These are phyloP conservation scores for Backusella australiensis DNA, from an alignment of 192 early-diverging fungal species.

Conservation along the genomic window DNA sequence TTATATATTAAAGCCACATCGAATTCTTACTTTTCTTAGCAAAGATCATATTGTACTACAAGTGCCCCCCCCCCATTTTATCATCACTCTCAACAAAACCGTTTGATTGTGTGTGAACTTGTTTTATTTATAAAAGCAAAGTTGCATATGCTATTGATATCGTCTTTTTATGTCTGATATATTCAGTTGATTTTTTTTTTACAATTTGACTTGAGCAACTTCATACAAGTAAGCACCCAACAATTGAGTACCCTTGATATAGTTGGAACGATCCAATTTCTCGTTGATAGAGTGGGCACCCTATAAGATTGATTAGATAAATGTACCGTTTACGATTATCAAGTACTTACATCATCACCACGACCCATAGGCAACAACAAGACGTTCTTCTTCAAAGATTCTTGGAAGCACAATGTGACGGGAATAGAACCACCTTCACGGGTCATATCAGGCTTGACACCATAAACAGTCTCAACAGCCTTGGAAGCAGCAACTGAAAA, in stretches of 20 bases:
- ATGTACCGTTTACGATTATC: not conserved
- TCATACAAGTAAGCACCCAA: conserved; percentile 90
- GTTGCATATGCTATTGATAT: not conserved
- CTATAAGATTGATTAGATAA: conserved; percentile 15
- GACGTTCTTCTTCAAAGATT: conserved; percentile 86
- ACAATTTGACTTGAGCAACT: conserved; percentile 48
- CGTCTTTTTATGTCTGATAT: not conserved
- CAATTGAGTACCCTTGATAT: conserved; percentile 94
- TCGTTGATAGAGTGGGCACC: conserved; percentile 99
- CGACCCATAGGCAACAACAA: conserved; percentile 96
- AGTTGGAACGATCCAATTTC: conserved; percentile 91
- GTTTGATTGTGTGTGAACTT: not conserved
- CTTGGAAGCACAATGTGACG: conserved; percentile 97
- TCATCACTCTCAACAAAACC: not conserved
- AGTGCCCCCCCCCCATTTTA: not conserved
- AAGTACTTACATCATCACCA: conserved; percentile 64
- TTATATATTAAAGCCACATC: not conserved
- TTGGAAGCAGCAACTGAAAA: conserved; percentile 74
- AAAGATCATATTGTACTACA: not conserved
- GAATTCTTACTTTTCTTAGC: not conserved
- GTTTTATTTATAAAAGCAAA: conserved; percentile 5
- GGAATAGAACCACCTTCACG: conserved; percentile 98
- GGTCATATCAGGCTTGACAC: conserved; percentile 91
- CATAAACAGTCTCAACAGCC: conserved; percentile 92
- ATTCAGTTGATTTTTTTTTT: not conserved